phyloP scores from a whole-genome alignment of 257 asterid species.

The Jacaranda copaia region DNA sequence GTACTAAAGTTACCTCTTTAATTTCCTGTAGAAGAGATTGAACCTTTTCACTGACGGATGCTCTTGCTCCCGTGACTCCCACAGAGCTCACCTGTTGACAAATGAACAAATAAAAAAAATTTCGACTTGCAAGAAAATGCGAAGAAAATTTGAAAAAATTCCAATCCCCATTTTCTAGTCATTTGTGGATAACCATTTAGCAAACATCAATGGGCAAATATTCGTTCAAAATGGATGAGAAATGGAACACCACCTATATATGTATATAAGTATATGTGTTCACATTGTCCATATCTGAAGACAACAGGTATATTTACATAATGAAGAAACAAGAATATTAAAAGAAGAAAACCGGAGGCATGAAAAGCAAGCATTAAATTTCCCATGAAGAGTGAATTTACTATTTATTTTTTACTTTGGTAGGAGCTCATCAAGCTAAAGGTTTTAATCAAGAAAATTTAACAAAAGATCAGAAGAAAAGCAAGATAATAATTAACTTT shows the following conservation, averaged over 20 bases:
- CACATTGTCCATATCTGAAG: no score
- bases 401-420: no score
- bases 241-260: background rate
- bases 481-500: background rate
- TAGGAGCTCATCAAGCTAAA: no score
- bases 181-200: background rate
- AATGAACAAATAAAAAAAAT: background rate
- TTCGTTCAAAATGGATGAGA: background rate
- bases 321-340: no score
- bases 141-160: no score
- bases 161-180: no score
- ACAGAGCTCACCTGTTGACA: slow-evolving; percentile 64
- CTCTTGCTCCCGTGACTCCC: slow-evolving; percentile 85
- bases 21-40: slow-evolving; percentile 66
- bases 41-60: slow-evolving; percentile 63
- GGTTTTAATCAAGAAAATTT: no score
- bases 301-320: no score
- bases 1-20: slow-evolving; percentile 56
- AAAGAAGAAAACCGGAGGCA: no score
- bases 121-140: background rate
- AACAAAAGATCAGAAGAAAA: background rate
- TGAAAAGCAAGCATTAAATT: no score
- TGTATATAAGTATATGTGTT: background rate
- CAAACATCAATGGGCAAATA: background rate
- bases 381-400: no score